Percentiles rank a stretch among this genome's conserved stretches.
These are phyloP conservation scores for Aureobasidium uvarum DNA, from an alignment of 2,329 filamentous ascomycete species.

Conservation along the genomic window DNA sequence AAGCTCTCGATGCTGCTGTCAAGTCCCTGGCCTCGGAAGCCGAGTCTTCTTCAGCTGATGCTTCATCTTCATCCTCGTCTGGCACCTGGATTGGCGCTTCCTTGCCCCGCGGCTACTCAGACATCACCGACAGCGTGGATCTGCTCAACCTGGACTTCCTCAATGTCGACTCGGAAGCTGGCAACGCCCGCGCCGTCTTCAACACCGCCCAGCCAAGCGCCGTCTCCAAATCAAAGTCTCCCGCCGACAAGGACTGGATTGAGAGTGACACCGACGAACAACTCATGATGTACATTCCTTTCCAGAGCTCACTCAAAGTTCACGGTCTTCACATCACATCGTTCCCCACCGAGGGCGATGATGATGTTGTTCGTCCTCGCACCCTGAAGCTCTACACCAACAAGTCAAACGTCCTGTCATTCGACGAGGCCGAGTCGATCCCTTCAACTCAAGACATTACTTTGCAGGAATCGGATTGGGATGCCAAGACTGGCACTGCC, in stretches of 20 bases:
- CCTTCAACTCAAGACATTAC: conserved; percentile 76
- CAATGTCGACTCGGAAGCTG: conserved; percentile 77
- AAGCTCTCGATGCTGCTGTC: conserved; percentile 67
- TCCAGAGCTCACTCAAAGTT: conserved; percentile 83
- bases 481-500: conserved; percentile 50
- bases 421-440: conserved; percentile 89
- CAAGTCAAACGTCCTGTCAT: conserved; percentile 83
- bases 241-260: conserved; percentile 71
- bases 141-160: conserved; percentile 77
- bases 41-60: conserved; percentile 37
- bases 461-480: conserved; percentile 74
- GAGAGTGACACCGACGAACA: conserved; percentile 98
- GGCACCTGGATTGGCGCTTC: conserved; percentile 69
- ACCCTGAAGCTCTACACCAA: conserved; percentile 86
- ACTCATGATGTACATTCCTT: conserved; percentile 87
- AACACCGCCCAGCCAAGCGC: conserved; percentile 64
- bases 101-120: conserved; percentile 74
- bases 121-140: conserved; percentile 82
- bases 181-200: conserved; percentile 71
- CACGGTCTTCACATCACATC: conserved; percentile 88
- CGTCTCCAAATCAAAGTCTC: conserved; percentile 57
- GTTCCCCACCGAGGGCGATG: conserved; percentile 61
- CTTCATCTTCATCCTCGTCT: conserved; percentile 42
- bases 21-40: conserved; percentile 58
- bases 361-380: conserved; percentile 74